Evolutionary conservation across 306 rosid species (phyloP).

Genomic region (Rosa rugosa): DNA sequence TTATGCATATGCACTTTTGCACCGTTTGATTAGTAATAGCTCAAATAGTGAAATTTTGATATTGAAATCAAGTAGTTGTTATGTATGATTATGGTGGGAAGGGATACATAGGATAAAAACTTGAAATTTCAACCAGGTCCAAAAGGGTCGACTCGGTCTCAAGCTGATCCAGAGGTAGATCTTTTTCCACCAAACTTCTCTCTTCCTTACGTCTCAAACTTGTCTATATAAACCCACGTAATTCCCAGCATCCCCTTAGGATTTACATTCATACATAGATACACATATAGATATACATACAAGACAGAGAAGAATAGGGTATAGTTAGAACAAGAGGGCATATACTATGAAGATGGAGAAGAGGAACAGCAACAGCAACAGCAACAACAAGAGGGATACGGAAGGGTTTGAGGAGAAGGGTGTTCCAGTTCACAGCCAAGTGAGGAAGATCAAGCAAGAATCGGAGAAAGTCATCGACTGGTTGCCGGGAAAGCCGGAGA

Average conservation of each 20-base stretch:
- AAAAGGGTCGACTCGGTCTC: constrained; percentile 39
- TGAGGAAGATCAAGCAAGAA: constrained; percentile 78
- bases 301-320: background rate
- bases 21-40: background rate
- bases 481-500: constrained; percentile 58
- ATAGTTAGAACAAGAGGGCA: background rate
- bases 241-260: background rate
- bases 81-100: background rate
- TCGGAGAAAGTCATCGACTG: constrained; percentile 54
- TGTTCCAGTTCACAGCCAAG: constrained; percentile 67
- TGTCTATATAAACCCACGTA: constrained; percentile 9
- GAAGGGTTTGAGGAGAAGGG: constrained; percentile 28
- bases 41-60: background rate
- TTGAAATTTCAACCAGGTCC: constrained; percentile 43
- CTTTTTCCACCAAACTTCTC: constrained; percentile 53
- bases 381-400: constrained; percentile 11
- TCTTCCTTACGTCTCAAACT: constrained; percentile 48
- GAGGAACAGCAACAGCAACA: constrained; percentile 35
- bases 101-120: background rate
- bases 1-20: background rate
- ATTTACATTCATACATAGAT: background rate
- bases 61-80: background rate
- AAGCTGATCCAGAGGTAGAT: constrained; percentile 32
- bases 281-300: background rate
- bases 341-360: constrained; percentile 38